These are phyloP conservation scores for Kwoniella mangroviensis DNA, from an alignment of 768 basidiomycete species.

Conservation along the genomic window DNA sequence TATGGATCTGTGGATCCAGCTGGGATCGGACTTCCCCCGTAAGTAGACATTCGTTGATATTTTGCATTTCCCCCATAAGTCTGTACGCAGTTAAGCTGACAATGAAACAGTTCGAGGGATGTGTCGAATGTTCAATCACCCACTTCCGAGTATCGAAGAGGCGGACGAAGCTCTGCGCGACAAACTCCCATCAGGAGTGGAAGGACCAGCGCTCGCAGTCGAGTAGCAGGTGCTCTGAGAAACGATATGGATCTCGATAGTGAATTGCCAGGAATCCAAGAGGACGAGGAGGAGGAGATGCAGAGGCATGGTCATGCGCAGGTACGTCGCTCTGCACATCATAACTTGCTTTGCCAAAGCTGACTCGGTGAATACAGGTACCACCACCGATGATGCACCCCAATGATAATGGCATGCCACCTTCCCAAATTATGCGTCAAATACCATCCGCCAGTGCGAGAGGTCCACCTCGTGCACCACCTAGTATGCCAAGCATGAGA, in stretches of 20 bases:
- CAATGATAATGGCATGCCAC: conserved; percentile 16
- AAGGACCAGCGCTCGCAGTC: conserved; percentile 27
- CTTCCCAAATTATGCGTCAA: conserved; percentile 13
- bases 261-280: conserved; percentile 45
- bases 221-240: conserved; percentile 50
- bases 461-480: conserved; percentile 29
- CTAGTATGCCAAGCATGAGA: conserved; percentile 44
- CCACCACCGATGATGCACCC: conserved; percentile 25
- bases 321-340: conserved; percentile 1
- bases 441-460: background rate
- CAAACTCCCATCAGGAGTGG: conserved; percentile 16
- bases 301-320: conserved; percentile 10
- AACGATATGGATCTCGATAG: conserved; percentile 43
- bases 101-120: conserved; percentile 17
- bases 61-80: background rate
- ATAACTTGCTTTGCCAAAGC: background rate
- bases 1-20: conserved; percentile 37
- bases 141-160: conserved; percentile 6
- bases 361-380: background rate
- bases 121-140: conserved; percentile 21
- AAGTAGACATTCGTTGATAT: conserved; percentile 11
- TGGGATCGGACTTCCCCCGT: conserved; percentile 24
- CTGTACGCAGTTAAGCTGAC: background rate
- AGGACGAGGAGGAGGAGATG: conserved; percentile 34
- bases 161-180: conserved; percentile 24